phyloP scores from a whole-genome alignment of 1,139 yeast species.

The Meyerozyma sp. region DNA sequence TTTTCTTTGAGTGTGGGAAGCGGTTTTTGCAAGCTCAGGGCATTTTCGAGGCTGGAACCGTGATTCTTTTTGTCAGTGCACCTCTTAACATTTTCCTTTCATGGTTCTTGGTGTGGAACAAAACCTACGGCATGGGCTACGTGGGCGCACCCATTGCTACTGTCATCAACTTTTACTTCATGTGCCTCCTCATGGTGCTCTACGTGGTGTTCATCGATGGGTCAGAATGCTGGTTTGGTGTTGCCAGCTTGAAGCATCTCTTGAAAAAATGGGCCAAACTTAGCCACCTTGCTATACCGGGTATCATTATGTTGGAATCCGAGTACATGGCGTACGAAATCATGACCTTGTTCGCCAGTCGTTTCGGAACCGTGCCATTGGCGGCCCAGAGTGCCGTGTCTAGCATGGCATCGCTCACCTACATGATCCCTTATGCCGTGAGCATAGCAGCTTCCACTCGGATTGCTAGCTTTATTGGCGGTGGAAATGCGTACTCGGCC shows the following conservation, averaged over 20 bases:
- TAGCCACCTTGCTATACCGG: slow-evolving; percentile 61
- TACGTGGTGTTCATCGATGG: slow-evolving; percentile 62
- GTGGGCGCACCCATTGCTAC: slow-evolving; percentile 74
- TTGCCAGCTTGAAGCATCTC: slow-evolving; percentile 37
- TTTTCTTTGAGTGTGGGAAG: slow-evolving; percentile 76
- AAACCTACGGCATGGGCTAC: slow-evolving; percentile 54
- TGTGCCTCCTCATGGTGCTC: slow-evolving; percentile 48
- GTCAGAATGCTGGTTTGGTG: slow-evolving; percentile 68
- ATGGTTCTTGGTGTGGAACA: slow-evolving; percentile 76
- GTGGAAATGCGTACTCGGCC: slow-evolving; percentile 59
- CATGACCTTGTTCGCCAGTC: slow-evolving; percentile 67
- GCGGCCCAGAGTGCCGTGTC: slow-evolving; percentile 90
- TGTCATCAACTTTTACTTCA: slow-evolving; percentile 64
- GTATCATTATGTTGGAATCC: slow-evolving; percentile 68
- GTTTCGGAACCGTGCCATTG: slow-evolving; percentile 73
- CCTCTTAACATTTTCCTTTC: slow-evolving; percentile 71
- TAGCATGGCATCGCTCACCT: slow-evolving; percentile 72
- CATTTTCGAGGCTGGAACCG: slow-evolving; percentile 85
- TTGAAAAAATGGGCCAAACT: slow-evolving; percentile 58
- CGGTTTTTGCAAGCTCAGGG: slow-evolving; percentile 89
- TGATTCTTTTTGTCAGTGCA: slow-evolving; percentile 70
- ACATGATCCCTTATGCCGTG: slow-evolving; percentile 85
- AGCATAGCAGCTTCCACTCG: slow-evolving; percentile 85
- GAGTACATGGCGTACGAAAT: slow-evolving; percentile 73
- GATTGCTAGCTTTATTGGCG: slow-evolving; percentile 85